Evolutionary conservation across 2,329 filamentous ascomycete species (phyloP), one percentile per base, ranked within the genome.

Genomic region (Rhinocladiella similis): DNA sequence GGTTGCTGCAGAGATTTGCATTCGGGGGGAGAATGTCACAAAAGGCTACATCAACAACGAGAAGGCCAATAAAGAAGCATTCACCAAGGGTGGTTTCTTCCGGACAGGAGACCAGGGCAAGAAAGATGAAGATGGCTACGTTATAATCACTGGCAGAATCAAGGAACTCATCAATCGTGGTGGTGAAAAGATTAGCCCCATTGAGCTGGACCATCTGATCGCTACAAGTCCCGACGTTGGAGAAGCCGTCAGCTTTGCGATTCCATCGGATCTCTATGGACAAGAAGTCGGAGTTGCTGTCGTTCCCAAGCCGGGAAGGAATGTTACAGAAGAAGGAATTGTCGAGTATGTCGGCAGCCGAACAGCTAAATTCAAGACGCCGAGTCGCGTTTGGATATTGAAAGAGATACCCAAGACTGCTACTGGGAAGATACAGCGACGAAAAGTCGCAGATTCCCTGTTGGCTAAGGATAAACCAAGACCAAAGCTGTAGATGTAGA

Each of bases 101-200:
- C 83, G 90, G 65, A 95, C 91, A 0, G 91, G 91, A 5, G 91
- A 96, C 69, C 90, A 95, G 72, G 91, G 91, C 48, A 89, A 88
- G 74, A 81, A 84, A 69, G 90, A 95, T 67, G 75, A 83, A 56
- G 89, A 94, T 64, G 89, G 90, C 57, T 95, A 94, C 69, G 77
- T 96, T 10, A 81, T 89, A 68, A 93, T 96, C 73, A 95, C 91
- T 0, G 91, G 91, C n/a, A 82, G 91, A 51, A 95, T 95, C 75
- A 96, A 96, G 80, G 91, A 96, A 74, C 79, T 96, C 50, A 95
- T 96, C 78, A 77, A 95, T 75, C 92, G 93, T 74, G 90, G 88
- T 53, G 90, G 90, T 57, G 90, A 95, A 77, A 94, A 94, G 77
- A 94, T 95, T 69, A 89, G 85, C 63, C 90, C 91, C 1, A 92